Evolutionary conservation across 352 stramenopile genomes (phyloP).

Genomic region (Globisporangium perplexum): DNA sequence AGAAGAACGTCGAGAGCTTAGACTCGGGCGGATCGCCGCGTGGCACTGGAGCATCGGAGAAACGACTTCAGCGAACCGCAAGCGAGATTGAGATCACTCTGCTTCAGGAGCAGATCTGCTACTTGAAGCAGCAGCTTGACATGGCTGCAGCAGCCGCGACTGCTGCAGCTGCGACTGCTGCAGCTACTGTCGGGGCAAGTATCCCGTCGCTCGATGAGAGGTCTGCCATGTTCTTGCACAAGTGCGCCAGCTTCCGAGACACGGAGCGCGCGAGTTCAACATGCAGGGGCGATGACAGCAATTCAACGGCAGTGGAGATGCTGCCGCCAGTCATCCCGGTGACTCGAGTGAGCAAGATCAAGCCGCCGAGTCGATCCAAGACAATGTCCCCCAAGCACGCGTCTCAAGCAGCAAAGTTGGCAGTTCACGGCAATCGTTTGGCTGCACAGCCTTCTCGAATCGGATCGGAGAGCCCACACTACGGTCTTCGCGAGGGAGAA

Average conservation of each 20-base stretch:
- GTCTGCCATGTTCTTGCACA: background rate
- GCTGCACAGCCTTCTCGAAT: background rate
- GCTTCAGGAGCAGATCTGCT: constrained; percentile 38
- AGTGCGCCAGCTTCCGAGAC: constrained; percentile 1
- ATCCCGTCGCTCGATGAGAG: background rate
- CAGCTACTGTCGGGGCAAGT: constrained; percentile 4
- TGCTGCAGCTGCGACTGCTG: constrained; percentile 3
- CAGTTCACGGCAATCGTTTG: background rate
- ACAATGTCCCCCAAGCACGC: background rate
- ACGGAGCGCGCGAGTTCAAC: background rate
- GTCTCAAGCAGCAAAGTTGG: background rate
- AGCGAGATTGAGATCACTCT: constrained; percentile 35
- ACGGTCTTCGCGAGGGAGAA: background rate
- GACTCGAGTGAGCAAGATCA: constrained; percentile 7
- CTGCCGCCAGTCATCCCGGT: constrained; percentile 6
- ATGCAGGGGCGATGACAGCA: background rate
- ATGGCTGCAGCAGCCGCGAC: constrained; percentile 9
- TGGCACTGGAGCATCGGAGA: background rate
- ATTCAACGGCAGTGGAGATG: background rate
- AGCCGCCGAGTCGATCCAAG: constrained; percentile 3
- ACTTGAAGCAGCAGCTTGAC: constrained; percentile 31
- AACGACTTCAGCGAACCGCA: constrained; percentile 12
- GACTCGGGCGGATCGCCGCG: constrained; percentile 3
- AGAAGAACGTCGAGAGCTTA: constrained; percentile 48
- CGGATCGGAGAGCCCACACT: too few species aligned